Evolutionary conservation across 495 filamentous ascomycete species (phyloP), one percentile per base, ranked within the genome.

Genomic region (Evernia prunastri): DNA sequence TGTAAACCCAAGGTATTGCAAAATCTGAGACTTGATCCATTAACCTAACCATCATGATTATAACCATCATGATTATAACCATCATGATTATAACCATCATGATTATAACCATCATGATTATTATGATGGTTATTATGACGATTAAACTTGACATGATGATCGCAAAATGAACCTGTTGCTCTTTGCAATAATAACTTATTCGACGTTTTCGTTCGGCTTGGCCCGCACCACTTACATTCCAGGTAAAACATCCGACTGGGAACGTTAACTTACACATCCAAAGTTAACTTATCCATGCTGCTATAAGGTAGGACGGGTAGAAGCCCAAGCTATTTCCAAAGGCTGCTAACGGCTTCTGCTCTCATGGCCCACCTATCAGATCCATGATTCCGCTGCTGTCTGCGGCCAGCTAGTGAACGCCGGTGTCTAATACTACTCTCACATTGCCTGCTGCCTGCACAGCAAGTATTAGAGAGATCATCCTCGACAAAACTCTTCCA

Each of bases 191-290:
- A n/a, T n/a, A n/a, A n/a, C n/a, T n/a, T 29, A 39, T 31, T 45
- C 31, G 56, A 64, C 62, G 56, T 59, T 64, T 64, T 49, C 23
- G 62, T 64, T 49, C 23, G 62, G 62, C 33, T 39, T 64, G 56
- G 40, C 42, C 42, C 42, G 51, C 61, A 31, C 31, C 18, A 29
- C 18, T 53, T 18, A 42, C 56, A 64, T 64, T 64, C 62, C 62
- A 40, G 51, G 56, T 58, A 42, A 57, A 53, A 63, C 51, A 17
- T 42, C 53, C 61, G 39, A 42, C 53, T 63, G 56, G 53, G 53
- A 63, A 57, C 25, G 61, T 42, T n/a, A n/a, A n/a, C n/a, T n/a
- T 56, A 56, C 51, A 63, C 40, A 43, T 56, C 35, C 49, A n/a
- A 7, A 53, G 5, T 23, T 17, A n/a, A n/a, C n/a, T 17, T 31